phyloP scores from a whole-genome alignment of 2,329 filamentous ascomycete species.

The Cytospora paraplurivora region DNA sequence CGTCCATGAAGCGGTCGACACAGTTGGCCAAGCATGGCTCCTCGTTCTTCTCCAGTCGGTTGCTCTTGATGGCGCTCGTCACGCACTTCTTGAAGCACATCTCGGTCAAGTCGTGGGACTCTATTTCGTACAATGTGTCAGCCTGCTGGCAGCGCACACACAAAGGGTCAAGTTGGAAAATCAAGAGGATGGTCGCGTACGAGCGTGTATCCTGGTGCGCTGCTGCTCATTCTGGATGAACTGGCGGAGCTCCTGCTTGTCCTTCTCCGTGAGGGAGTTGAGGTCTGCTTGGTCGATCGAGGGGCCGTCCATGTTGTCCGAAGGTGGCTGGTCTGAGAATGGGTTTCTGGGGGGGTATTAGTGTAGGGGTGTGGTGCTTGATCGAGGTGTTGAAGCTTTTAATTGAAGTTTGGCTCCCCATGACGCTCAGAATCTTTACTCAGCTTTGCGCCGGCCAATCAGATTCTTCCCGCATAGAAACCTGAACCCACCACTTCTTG shows the following conservation, averaged over 20 bases:
- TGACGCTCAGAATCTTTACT: conserved; percentile 24
- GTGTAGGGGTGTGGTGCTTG: not conserved
- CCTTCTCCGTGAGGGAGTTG: conserved; percentile 73
- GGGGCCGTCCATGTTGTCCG: conserved; percentile 24
- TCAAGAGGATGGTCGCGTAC: conserved; percentile 47
- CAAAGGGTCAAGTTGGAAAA: not conserved
- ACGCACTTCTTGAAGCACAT: conserved; percentile 97
- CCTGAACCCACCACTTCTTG: not conserved
- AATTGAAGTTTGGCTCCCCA: not conserved
- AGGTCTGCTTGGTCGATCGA: conserved; percentile 61
- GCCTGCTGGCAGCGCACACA: not conserved
- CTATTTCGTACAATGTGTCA: conserved; percentile 37
- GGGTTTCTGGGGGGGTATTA: not conserved
- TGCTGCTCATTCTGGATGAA: conserved; percentile 84
- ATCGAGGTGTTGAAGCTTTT: not conserved
- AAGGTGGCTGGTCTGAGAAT: not conserved
- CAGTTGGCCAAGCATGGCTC: conserved; percentile 88
- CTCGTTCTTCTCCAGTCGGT: conserved; percentile 75
- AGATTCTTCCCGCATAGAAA: conserved; percentile 12
- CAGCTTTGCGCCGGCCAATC: conserved; percentile 19
- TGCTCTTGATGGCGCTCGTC: conserved; percentile 69
- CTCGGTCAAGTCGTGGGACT: conserved; percentile 62
- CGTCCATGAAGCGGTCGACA: conserved; percentile 90
- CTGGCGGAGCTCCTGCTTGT: conserved; percentile 85
- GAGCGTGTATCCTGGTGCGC: conserved; percentile 67